phyloP scores from a whole-genome alignment of 75 land plant species.

The Gnetum montanum region DNA sequence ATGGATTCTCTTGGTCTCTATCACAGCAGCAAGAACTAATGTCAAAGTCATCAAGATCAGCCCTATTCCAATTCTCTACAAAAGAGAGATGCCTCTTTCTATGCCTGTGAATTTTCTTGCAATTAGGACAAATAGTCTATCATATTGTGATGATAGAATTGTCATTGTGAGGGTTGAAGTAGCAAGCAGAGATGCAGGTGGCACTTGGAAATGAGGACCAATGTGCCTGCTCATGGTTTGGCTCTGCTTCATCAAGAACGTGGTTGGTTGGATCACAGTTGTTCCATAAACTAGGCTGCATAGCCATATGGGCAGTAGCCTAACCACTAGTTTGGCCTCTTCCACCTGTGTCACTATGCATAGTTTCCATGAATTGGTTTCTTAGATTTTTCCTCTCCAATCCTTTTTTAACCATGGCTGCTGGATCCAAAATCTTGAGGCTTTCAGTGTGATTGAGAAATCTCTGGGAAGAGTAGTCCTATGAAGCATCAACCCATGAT shows the following conservation, averaged over 20 bases:
- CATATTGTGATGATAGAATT: slow-evolving; percentile 11
- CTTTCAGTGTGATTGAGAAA: too few relatives aligned
- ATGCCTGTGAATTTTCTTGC: slow-evolving; percentile 18
- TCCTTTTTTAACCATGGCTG: not conserved
- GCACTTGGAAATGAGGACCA: slow-evolving; percentile 22
- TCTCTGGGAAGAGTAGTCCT: not conserved
- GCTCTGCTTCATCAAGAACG: slow-evolving; percentile 20
- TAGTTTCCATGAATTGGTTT: slow-evolving; percentile 18
- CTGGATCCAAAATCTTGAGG: slow-evolving; percentile 2
- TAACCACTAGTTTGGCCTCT: slow-evolving; percentile 28
- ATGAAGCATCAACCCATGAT: not conserved
- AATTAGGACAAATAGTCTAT: slow-evolving; percentile 16
- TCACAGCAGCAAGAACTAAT: slow-evolving; percentile 12
- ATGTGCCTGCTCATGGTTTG: slow-evolving; percentile 21
- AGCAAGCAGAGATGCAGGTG: slow-evolving; percentile 17
- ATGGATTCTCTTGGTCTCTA: slow-evolving; percentile 14
- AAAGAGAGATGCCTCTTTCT: slow-evolving; percentile 16
- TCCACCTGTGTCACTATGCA: slow-evolving; percentile 44
- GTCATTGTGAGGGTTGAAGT: slow-evolving; percentile 7
- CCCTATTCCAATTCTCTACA: slow-evolving; percentile 23
- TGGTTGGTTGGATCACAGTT: slow-evolving; percentile 5
- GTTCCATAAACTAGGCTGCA: slow-evolving; percentile 4
- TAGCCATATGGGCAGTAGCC: slow-evolving; percentile 34
- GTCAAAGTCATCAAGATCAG: slow-evolving; percentile 12
- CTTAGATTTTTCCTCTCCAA: not conserved